Conservation (phyloP, 495 filamentous ascomycete species). For the Aspergillus biplanus region DNA sequence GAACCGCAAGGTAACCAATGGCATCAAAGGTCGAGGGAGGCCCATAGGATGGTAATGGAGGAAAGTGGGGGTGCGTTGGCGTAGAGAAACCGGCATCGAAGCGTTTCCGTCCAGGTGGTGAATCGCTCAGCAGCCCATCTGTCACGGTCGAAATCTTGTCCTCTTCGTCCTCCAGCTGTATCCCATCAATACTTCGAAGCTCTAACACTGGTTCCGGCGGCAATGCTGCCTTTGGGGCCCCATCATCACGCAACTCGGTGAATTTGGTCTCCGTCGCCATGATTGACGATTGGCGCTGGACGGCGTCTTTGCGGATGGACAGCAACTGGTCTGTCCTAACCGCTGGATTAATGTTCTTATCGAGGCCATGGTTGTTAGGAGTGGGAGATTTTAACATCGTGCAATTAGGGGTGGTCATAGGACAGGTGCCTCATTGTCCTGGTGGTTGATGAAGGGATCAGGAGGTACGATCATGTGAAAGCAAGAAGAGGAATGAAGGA, state of each 20-base stretch:
- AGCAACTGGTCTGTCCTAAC: constrained; percentile 3
- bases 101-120: not conserved
- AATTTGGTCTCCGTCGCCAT: constrained; percentile 11
- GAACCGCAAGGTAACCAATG: constrained; percentile 66
- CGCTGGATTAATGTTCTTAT: constrained; percentile 4
- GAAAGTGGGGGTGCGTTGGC: constrained; percentile 74
- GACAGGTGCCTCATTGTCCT: constrained; percentile 13
- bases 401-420: constrained; percentile 9
- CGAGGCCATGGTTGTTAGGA: constrained; percentile 6
- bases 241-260: not conserved
- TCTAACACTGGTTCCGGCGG: constrained; percentile 13
- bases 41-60: constrained; percentile 82
- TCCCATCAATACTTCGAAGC: constrained; percentile 17
- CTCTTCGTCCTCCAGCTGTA: constrained; percentile 17
- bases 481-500: not conserved
- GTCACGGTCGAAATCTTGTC: constrained; percentile 17
- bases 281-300: constrained; percentile 11
- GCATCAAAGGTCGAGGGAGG: constrained; percentile 66
- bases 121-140: constrained; percentile 22
- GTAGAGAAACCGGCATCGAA: constrained; percentile 6
- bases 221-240: not conserved
- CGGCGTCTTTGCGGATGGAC: not conserved
- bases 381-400: constrained; percentile 19
- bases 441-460: not conserved
- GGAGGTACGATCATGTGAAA: constrained; percentile 15